Percentiles rank a stretch among this genome's conserved stretches.
These are phyloP conservation scores for Aspergillus aculeatus DNA, from an alignment of 2,329 filamentous ascomycete species.

Conservation along the genomic window DNA sequence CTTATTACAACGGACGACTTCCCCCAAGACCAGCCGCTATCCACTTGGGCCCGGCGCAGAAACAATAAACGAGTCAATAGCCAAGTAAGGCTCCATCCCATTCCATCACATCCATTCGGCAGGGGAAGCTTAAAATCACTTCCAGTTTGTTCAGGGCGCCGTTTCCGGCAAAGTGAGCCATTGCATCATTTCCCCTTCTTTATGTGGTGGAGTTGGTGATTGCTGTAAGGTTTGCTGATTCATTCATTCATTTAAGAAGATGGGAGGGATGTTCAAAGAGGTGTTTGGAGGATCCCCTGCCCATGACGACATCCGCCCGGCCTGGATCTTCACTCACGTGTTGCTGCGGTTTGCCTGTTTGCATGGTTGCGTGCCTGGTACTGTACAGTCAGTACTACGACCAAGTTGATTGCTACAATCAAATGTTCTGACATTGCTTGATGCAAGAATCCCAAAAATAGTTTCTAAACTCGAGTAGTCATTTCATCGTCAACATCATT, in stretches of 20 bases:
- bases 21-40: not conserved
- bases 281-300: not conserved
- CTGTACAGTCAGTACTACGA: too few species aligned
- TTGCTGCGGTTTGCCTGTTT: not conserved
- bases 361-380: not conserved
- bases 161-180: not conserved
- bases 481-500: not conserved
- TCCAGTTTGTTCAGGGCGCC: not conserved
- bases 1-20: constrained; percentile 1
- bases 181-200: not conserved
- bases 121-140: not conserved
- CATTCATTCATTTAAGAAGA: too few species aligned
- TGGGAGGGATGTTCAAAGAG: too few species aligned
- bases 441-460: too few species aligned
- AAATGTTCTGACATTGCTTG: not conserved
- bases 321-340: not conserved
- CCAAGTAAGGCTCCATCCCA: constrained; percentile 18
- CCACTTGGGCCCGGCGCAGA: constrained; percentile 7
- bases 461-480: not conserved
- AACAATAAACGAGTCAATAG: constrained; percentile 19
- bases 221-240: not conserved
- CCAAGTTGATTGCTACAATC: not conserved
- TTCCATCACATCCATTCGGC: not conserved
- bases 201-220: not conserved
- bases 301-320: not conserved